These are phyloP conservation scores for Candida loeiensis DNA, from an alignment of 805 yeast genomes.

Conservation along the genomic window DNA sequence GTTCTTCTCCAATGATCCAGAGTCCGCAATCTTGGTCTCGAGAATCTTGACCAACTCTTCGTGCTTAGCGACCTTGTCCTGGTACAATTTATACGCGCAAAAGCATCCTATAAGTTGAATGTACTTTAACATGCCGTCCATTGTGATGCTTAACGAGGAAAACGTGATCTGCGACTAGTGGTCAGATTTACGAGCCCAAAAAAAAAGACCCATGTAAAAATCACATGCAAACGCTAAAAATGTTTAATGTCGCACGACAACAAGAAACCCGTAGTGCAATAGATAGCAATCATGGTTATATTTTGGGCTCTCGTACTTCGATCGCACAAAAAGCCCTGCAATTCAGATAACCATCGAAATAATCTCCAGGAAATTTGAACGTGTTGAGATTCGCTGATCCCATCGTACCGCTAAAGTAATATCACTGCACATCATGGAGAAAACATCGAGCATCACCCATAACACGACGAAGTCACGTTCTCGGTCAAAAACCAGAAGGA, in stretches of 20 bases:
- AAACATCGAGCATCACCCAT: slow-evolving; percentile 3
- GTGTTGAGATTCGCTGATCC: too few relatives aligned
- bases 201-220: too few relatives aligned
- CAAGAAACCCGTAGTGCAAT: slow-evolving; percentile 2
- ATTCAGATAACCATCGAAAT: background rate
- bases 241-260: slow-evolving; percentile 3
- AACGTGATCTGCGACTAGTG: background rate
- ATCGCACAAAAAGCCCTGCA: background rate
- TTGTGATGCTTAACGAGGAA: background rate
- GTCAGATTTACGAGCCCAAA: background rate
- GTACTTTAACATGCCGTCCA: slow-evolving; percentile 15
- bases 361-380: background rate
- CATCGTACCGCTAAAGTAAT: background rate
- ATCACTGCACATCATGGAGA: background rate
- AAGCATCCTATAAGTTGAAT: slow-evolving; percentile 20
- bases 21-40: slow-evolving; percentile 10
- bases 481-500: slow-evolving; percentile 30
- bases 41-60: slow-evolving; percentile 12
- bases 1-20: slow-evolving; percentile 9
- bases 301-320: background rate
- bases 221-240: too few relatives aligned
- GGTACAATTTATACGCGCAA: slow-evolving; percentile 20
- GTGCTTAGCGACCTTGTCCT: slow-evolving; percentile 16
- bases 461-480: slow-evolving; percentile 39
- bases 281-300: background rate